Conservation (phyloP, 2,329 filamentous ascomycete genomes). For the Ascochyta koolunga region DNA sequence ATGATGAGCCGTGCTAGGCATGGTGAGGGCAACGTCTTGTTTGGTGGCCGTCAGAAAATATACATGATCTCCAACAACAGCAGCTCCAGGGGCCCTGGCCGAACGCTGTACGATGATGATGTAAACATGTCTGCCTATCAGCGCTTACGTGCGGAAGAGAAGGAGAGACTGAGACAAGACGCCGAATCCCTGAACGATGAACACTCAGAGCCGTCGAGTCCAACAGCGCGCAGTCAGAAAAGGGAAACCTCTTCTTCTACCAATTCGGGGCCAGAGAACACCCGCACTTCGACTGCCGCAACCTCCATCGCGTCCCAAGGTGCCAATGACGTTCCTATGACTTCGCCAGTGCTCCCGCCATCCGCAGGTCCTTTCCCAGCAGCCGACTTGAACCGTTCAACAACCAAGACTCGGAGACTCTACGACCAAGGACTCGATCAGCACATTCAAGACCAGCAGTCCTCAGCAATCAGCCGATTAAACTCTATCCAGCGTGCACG, state of each 20-base stretch:
- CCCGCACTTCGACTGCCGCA: constrained; percentile 80
- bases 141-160: constrained; percentile 66
- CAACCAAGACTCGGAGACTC: constrained; percentile 73
- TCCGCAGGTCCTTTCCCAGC: constrained; percentile 35
- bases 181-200: constrained; percentile 46
- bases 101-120: constrained; percentile 84
- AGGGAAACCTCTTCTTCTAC: constrained; percentile 86
- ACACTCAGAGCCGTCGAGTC: constrained; percentile 55
- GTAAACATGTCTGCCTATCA: constrained; percentile 84
- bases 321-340: constrained; percentile 43
- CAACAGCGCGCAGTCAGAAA: constrained; percentile 70
- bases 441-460: constrained; percentile 80
- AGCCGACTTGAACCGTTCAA: constrained; percentile 64
- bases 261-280: constrained; percentile 70
- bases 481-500: constrained; percentile 74
- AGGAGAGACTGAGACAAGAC: constrained; percentile 49
- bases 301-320: constrained; percentile 84
- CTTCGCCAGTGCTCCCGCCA: constrained; percentile 35
- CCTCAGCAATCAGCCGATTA: constrained; percentile 75
- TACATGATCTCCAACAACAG: constrained; percentile 74
- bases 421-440: constrained; percentile 85
- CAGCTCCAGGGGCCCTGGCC: constrained; percentile 56
- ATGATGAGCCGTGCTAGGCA: constrained; percentile 86
- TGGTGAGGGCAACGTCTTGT: constrained; percentile 87
- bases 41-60: constrained; percentile 94